These are phyloP conservation scores for Botrytis squamosa DNA, from an alignment of 2,329 filamentous ascomycete genomes.

Conservation along the genomic window DNA sequence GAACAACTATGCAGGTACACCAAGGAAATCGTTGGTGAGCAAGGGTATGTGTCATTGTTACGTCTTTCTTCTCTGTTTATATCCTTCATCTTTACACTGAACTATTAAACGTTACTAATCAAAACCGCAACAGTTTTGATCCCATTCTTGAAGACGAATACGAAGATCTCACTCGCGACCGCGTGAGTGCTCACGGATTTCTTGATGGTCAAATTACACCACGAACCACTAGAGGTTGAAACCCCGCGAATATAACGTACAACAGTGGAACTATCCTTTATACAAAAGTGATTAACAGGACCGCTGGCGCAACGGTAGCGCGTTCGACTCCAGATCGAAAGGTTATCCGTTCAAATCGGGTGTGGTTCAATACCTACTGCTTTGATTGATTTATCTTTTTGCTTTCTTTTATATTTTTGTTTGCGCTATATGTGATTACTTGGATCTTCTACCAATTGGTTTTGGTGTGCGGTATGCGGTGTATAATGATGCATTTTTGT, in stretches of 20 bases:
- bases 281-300: conserved; percentile 4
- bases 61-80: not conserved
- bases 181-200: not conserved
- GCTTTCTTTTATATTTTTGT: not conserved
- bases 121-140: conserved; percentile 23
- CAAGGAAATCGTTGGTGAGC: conserved; percentile 58
- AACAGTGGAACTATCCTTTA: not conserved
- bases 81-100: not conserved
- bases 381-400: conserved; percentile 7
- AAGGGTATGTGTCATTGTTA: conserved; percentile 39
- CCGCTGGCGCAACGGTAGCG: conserved; percentile 29
- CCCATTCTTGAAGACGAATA: conserved; percentile 23
- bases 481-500: not conserved
- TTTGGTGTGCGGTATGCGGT: not conserved
- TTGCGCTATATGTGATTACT: not conserved
- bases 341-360: conserved; percentile 39
- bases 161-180: conserved; percentile 22
- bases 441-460: not conserved
- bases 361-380: conserved; percentile 29
- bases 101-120: not conserved
- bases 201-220: conserved; percentile 12
- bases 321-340: conserved; percentile 38
- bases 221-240: not conserved
- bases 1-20: conserved; percentile 55
- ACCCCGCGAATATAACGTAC: not conserved